Conservation (phyloP, 1,139 yeast genomes). For the Suzukiozyma palmioleophila region DNA sequence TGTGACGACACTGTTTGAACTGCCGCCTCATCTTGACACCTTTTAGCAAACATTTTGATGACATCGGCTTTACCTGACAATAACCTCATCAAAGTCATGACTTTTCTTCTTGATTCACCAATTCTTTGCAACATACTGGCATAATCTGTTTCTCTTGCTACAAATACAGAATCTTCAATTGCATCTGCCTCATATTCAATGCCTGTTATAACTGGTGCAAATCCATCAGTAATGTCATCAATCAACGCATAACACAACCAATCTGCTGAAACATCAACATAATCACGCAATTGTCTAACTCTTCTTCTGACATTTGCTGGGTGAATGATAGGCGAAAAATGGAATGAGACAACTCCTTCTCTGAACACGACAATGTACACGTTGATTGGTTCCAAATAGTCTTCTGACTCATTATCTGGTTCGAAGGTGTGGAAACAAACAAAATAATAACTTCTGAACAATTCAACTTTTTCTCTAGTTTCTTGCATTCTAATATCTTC, state of each 20-base stretch:
- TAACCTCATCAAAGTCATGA: slow-evolving; percentile 89
- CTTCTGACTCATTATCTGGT: slow-evolving; percentile 68
- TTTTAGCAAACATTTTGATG: slow-evolving; percentile 92
- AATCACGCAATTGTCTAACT: slow-evolving; percentile 81
- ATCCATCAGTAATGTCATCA: slow-evolving; percentile 89
- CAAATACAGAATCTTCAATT: slow-evolving; percentile 66
- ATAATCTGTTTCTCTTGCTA: slow-evolving; percentile 45
- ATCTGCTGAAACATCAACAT: slow-evolving; percentile 80
- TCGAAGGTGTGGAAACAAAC: slow-evolving; percentile 80
- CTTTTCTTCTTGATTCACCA: slow-evolving; percentile 83
- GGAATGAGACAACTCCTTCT: slow-evolving; percentile 79
- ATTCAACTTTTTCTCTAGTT: slow-evolving; percentile 76
- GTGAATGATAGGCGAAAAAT: slow-evolving; percentile 73
- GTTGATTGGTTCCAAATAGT: slow-evolving; percentile 78
- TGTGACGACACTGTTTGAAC: slow-evolving; percentile 5
- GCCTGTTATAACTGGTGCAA: slow-evolving; percentile 82
- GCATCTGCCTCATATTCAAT: slow-evolving; percentile 88
- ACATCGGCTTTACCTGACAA: slow-evolving; percentile 96
- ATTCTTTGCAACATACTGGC: slow-evolving; percentile 69
- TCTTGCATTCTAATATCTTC: slow-evolving; percentile 83
- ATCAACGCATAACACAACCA: slow-evolving; percentile 91
- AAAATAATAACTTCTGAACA: slow-evolving; percentile 68
- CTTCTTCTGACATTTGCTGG: slow-evolving; percentile 85
- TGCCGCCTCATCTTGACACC: slow-evolving; percentile 73
- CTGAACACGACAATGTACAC: slow-evolving; percentile 85